Evolutionary conservation across 2,329 filamentous ascomycete genomes (phyloP).

Genomic region (Colletotrichum sansevieriae): DNA sequence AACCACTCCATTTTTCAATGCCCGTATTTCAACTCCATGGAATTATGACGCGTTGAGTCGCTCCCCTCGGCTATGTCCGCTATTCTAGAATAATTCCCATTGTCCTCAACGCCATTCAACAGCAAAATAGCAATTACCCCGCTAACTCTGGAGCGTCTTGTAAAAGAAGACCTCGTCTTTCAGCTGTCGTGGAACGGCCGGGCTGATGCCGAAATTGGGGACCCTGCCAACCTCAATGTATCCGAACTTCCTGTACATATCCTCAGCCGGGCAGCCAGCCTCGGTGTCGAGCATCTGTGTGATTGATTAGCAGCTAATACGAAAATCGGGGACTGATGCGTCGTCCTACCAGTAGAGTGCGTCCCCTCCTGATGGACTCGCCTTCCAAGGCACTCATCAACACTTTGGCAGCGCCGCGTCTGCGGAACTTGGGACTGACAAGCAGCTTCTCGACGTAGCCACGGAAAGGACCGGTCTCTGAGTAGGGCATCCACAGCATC

Average conservation of each 20-base stretch:
- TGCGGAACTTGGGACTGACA: slow-evolving; percentile 64
- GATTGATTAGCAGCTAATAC: neutral
- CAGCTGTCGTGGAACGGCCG: slow-evolving; percentile 56
- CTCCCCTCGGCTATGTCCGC: slow-evolving; percentile 13
- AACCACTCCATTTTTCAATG: slow-evolving; percentile 24
- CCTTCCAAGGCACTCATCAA: slow-evolving; percentile 68
- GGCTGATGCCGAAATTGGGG: slow-evolving; percentile 65
- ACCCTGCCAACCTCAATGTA: slow-evolving; percentile 69
- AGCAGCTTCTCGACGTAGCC: slow-evolving; percentile 70
- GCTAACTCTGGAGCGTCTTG: slow-evolving; percentile 60
- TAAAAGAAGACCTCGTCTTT: slow-evolving; percentile 70
- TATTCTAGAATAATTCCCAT: slow-evolving; percentile 19
- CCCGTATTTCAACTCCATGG: neutral
- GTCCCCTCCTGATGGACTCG: slow-evolving; percentile 63
- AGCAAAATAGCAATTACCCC: neutral
- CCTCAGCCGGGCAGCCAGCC: slow-evolving; percentile 64
- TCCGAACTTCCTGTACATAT: slow-evolving; percentile 67
- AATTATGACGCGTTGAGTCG: slow-evolving; percentile 18
- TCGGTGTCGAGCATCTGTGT: slow-evolving; percentile 66
- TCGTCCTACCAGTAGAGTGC: slow-evolving; percentile 62
- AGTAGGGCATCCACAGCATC: slow-evolving; percentile 64
- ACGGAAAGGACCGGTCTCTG: slow-evolving; percentile 69
- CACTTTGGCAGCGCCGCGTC: slow-evolving; percentile 63
- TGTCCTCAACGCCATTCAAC: slow-evolving; percentile 17
- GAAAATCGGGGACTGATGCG: neutral